Evolutionary conservation across 2,329 filamentous ascomycete species (phyloP), one percentile per base, ranked within the genome.

Genomic region (Fonsecaea multimorphosa): DNA sequence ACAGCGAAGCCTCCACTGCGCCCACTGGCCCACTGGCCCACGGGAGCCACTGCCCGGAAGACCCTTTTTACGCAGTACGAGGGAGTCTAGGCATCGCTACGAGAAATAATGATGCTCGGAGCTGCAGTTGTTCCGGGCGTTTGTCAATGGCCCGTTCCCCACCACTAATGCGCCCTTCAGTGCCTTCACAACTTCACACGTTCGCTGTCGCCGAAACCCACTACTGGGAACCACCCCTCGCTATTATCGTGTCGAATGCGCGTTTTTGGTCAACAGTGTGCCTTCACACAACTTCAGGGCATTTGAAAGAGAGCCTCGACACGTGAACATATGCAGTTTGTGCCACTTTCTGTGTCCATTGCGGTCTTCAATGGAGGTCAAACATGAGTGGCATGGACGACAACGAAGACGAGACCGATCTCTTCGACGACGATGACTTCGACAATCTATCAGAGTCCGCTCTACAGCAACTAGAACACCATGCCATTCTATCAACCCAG

Each of bases 401-500:
- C 68, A 76, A 77, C 73, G 78, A 76, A 74, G 79, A 80, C 72
- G 79, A 82, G 74, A 79, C 81, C 64, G 78, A 78, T 72, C 81
- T 82, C 74, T 72, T 68, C 56, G 71, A 71, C 61, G 82, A 79
- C 64, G 79, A 81, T 67, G 77, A 76, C 67, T 78, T 81, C 71
- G 81, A 81, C 65, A 77, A 77, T 64, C 74, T 83, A 60, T 77
- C 80, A 52, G 74, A 78, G 31, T 73, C 78, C 61, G 78, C 79
- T 22, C 72, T 81, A 57, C 74, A 79, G 65, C 75, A 80, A 70
- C 74, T 83, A 46, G 81, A 83, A 70, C 75, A 82, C 64, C 74
- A 78, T 72, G 81, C 80, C n/a, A 76, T 76, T 59, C 74, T 74
- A 65, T 79, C 79, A n/a, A 81, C 78, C 1, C 80, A 77, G 54